Evolutionary conservation across 805 yeast genomes (phyloP), one percentile per base, ranked within the genome.

Genomic region (Maudiozyma barnettii): DNA sequence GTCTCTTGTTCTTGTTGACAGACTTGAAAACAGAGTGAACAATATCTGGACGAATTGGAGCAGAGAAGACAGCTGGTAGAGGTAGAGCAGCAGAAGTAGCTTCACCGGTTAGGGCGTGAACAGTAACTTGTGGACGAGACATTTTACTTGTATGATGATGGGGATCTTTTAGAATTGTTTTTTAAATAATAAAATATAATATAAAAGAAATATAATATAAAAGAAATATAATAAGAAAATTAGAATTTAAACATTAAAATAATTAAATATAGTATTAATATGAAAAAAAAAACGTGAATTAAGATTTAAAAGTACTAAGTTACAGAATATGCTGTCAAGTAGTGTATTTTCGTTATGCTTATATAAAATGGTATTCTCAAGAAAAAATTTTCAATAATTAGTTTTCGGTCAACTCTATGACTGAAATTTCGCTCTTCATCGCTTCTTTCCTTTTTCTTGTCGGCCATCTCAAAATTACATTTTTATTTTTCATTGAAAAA

Each of bases 1-100:
- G 99, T 79, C 99, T 89, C 89, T 91, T 91, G 96, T 93, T 93
- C 93, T 93, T 93, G 95, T 90, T 90, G 67, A 93, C 88, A 72
- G 90, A 84, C 73, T 90, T 86, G 85, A 89, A 93, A 66, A 93
- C 99, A 72, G 96, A 77, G 89, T 90, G 99, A 72, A 93, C 97
- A 70, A 93, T 79, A 74, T 93, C 99, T 71, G 96, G 91, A 82
- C 99, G 90, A 81, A 93, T 95, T 75, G 99, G 99, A 71, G 99
- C 96, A 76, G 88, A 75, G 86, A 93, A 93, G 70, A 93, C 97
- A 69, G 96, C 95, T 78, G 99, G 99, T 69, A 93, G 81, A 67
- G 95, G 87, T 64, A 90, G 75, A 66, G 91, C 79, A 65, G 86
- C 65, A 64, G 86, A 75, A 71, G 95, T 75, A 69, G 85, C 80